Base-by-base conservation (phyloP, 2,329 filamentous ascomycete genomes). In the Penicillium sp. region DNA sequence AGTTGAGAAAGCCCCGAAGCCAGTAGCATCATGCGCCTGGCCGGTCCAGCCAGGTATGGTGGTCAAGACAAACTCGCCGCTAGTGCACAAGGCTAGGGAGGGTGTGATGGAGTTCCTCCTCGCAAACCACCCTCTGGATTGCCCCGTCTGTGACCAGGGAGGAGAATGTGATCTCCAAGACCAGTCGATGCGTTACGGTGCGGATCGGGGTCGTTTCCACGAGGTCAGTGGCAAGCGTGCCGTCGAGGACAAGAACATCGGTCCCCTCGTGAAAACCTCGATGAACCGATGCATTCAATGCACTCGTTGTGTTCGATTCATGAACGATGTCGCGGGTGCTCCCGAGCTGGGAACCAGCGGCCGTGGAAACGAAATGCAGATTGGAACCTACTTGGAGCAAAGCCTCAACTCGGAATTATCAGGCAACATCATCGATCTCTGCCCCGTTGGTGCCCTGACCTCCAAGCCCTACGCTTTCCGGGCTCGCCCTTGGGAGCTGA, bases 271-370 rank as follows among this genome's bases (percentile, higher is more conserved):
- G 80, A 99, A 99, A 86, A 99, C 95, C 3, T 99, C 95, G 50
- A 99, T 99, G 95, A 99, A 99, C 84, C 87, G 95, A 75, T 99
- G 95, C 79, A 99, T 99, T 72, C 95, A 99, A 83, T 99, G 95
- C 84, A 99, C 95, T 63, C 88, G 95, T 72, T 99, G 95, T 79
- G 87, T 99, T 68, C 92, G 95, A 73, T 99, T 99, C 78, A 91
- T 95, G 75, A 99, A 98, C 79, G 95, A 99, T 72, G 84, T 99
- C 71, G 95, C 95, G 61, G 95, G 95, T 70, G 95, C 95, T 59
- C 92, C 95, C 35, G 95, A 99, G 78, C 85, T 99, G 70, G 95
- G 95, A 67, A 96, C 93, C 35, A 90, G 90, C 29, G 95, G 95
- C 72, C 91, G 95, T 81, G 95, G 95, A 74, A 98, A 98, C 78